phyloP scores from a whole-genome alignment of 208 protist species.

The Leishmania mexicana region DNA sequence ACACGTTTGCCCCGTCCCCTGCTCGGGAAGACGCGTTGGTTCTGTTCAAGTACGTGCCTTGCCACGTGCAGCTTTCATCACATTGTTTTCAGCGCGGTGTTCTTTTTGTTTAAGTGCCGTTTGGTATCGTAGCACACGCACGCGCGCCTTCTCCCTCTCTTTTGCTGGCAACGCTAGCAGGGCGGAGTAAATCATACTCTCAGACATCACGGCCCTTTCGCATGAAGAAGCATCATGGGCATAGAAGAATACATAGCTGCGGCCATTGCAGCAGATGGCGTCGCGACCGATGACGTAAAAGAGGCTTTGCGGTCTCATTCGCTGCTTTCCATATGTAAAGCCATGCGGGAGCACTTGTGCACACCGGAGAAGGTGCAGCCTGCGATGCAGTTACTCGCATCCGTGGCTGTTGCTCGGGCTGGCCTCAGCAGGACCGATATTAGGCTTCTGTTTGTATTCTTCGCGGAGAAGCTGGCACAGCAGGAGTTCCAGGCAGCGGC shows the following conservation, averaged over 20 bases:
- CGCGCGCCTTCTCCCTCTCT: not conserved
- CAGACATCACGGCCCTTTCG: not conserved
- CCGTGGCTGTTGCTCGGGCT: slow-evolving; percentile 32
- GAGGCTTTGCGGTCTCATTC: slow-evolving; percentile 40
- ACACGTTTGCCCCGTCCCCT: not conserved
- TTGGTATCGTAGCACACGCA: not conserved
- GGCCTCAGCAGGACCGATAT: slow-evolving; percentile 38
- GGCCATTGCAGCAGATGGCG: slow-evolving; percentile 34
- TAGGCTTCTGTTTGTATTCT: slow-evolving; percentile 54
- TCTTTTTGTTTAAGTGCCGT: not conserved
- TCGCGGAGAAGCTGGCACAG: slow-evolving; percentile 49
- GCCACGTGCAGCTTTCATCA: not conserved
- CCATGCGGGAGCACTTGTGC: slow-evolving; percentile 45
- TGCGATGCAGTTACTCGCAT: slow-evolving; percentile 52
- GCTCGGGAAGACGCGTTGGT: not conserved
- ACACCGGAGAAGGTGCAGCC: slow-evolving; percentile 38
- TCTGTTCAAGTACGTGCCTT: no score
- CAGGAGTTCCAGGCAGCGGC: slow-evolving; percentile 35
- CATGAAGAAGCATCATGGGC: slow-evolving; percentile 5
- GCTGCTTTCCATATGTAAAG: slow-evolving; percentile 49
- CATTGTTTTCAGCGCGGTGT: not conserved
- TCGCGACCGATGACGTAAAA: slow-evolving; percentile 32
- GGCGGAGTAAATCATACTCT: not conserved
- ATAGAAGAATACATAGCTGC: slow-evolving; percentile 29
- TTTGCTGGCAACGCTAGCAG: not conserved